phyloP scores from a whole-genome alignment of 768 basidiomycete species.

The Lentinula sp. region DNA sequence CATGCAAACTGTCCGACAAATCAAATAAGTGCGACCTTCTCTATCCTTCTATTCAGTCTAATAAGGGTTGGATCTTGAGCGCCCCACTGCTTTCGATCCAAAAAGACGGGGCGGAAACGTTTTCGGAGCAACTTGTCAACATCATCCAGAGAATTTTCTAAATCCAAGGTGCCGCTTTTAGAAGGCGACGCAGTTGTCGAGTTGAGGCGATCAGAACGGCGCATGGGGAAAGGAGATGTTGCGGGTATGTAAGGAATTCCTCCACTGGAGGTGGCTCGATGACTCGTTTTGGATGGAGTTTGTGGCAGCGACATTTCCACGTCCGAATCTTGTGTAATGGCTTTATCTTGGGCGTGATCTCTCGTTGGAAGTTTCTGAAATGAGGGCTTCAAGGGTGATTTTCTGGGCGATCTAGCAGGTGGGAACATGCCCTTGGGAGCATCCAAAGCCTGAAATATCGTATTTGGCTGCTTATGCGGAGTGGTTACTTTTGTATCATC shows the following conservation, averaged over 20 bases:
- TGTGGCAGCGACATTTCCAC: neutral
- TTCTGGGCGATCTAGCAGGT: neutral
- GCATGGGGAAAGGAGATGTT: neutral
- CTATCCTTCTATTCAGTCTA: neutral
- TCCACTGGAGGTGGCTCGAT: neutral
- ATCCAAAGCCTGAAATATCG: no score
- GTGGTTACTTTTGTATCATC: neutral
- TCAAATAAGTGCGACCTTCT: neutral
- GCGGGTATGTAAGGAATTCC: neutral
- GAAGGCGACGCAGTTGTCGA: neutral
- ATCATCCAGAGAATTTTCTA: neutral
- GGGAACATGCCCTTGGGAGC: neutral
- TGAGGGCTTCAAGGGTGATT: neutral
- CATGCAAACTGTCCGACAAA: neutral
- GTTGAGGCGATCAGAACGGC: neutral
- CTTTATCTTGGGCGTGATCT: neutral
- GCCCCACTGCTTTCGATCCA: slow-evolving; percentile 8
- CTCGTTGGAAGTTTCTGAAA: neutral
- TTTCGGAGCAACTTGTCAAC: neutral
- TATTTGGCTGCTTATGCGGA: neutral
- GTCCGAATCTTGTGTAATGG: neutral
- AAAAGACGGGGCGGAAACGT: slow-evolving; percentile 10
- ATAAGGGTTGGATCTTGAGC: slow-evolving; percentile 1
- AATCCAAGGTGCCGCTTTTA: neutral
- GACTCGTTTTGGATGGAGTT: neutral